Evolutionary conservation across 345 rosid genomes (phyloP).

Genomic region (Aquilaria yunnanensis): DNA sequence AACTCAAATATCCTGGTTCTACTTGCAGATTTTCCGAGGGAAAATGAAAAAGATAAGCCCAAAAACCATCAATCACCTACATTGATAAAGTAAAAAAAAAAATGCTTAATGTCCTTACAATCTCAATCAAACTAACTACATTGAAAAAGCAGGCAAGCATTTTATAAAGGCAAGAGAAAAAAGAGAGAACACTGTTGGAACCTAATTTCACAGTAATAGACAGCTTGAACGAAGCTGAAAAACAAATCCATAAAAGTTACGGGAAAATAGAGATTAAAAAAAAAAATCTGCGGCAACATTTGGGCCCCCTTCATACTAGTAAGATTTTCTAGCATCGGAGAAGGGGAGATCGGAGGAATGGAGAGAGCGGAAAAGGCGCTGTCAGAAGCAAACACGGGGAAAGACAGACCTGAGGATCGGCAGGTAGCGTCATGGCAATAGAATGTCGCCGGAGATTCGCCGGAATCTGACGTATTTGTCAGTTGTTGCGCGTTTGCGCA

Average conservation of each 20-base stretch:
- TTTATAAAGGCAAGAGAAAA: too few species aligned
- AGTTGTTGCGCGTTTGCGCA: too few species aligned
- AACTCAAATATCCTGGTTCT: constrained; percentile 15
- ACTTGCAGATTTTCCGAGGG: constrained; percentile 10
- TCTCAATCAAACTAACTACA: too few species aligned
- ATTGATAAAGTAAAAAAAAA: too few species aligned
- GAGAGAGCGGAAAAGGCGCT: constrained; percentile 10
- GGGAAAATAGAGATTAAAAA: not conserved
- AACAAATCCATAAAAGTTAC: too few species aligned
- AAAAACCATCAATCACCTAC: not conserved
- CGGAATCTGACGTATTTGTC: not conserved
- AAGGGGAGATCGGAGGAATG: constrained; percentile 24
- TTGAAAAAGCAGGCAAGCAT: too few species aligned
- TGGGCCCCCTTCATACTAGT: not conserved
- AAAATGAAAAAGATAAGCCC: constrained; percentile 12
- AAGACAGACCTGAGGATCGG: constrained; percentile 19
- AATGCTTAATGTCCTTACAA: too few species aligned
- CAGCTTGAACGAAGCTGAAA: too few species aligned
- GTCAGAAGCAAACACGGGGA: constrained; percentile 20
- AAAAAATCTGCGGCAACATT: too few species aligned
- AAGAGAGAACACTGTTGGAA: too few species aligned
- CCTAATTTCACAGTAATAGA: too few species aligned
- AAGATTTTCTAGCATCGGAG: not conserved
- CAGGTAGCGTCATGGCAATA: constrained; percentile 17
- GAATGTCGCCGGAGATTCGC: constrained; percentile 8